Conservation (phyloP, 768 basidiomycete species). For the Mrakia hoshinonis region DNA sequence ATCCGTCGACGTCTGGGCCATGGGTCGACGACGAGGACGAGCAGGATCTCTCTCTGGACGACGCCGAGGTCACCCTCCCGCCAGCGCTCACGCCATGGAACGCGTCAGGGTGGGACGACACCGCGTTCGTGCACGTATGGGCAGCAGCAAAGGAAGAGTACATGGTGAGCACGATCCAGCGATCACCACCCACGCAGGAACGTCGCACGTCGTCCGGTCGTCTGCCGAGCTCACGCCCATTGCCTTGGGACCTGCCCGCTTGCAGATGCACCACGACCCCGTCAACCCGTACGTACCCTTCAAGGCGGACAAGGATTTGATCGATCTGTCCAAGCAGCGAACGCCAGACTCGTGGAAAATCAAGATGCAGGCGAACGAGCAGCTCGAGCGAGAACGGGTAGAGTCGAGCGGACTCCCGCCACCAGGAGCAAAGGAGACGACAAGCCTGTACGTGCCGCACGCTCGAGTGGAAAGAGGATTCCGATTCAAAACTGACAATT, state of each 20-base stretch:
- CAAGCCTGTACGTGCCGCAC: not conserved
- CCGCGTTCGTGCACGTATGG: conserved; percentile 3
- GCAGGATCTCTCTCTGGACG: not conserved
- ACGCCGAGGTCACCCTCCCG: not conserved
- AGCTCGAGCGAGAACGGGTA: not conserved
- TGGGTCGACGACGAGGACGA: conserved; percentile 14
- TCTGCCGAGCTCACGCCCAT: too few species aligned
- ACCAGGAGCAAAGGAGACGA: not conserved
- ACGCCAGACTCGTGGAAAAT: conserved; percentile 17
- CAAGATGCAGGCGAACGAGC: conserved; percentile 12
- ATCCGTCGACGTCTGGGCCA: not conserved
- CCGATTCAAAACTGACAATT: not conserved
- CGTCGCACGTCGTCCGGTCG: too few species aligned
- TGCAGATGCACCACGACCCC: conserved; percentile 8
- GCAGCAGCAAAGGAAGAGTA: conserved; percentile 23
- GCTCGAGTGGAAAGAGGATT: not conserved
- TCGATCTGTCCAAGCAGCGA: conserved; percentile 7
- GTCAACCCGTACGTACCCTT: conserved; percentile 1
- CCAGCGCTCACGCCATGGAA: conserved; percentile 3
- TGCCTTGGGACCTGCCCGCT: not conserved
- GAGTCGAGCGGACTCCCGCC: conserved; percentile 10
- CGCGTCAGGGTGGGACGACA: conserved; percentile 10
- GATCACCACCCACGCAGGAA: too few species aligned
- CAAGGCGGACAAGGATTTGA: not conserved
- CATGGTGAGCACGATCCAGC: not conserved